Evolutionary conservation across 1,284 basidiomycete species (phyloP), one percentile per base, ranked within the genome.

Genomic region (Leccinum colubrinum): DNA sequence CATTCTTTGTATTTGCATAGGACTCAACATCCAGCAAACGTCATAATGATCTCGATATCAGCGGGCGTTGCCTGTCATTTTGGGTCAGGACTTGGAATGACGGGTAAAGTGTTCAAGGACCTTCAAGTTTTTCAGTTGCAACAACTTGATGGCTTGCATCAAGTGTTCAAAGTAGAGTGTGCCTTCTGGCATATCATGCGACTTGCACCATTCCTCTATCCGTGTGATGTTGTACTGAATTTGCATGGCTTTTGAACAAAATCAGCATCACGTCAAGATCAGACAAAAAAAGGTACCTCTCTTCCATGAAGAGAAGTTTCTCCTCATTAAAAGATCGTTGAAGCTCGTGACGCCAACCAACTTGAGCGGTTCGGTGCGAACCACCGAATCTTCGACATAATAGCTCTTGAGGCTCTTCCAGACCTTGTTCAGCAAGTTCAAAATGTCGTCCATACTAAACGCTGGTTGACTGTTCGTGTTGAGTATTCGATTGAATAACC

Each of bases 251-350:
- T 67, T 39, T 59, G 55, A 55, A 59, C 7, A 59, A 39, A 30
- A 14, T 62, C 53, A 56, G 56, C 48, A 52, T 48, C 11, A 12
- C n/a, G 33, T 22, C 25, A 22, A 62, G n/a, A 52, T 52, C 50
- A n/a, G 50, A n/a, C 46, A 53, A 8, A 54, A 43, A 51, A 55
- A 37, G 83, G 60, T 68, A 94, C 95, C 97, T 80, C 97, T 88
- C 79, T 99, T 99, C 97, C 97, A 99, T 3, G 97, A 98, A 70
- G 95, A 97, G 78, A 99, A 99, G 80, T 99, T 99, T 57, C 97
- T 86, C 70, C 97, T 85, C 97, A 99, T 99, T 62, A 99, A 81
- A 66, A 99, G 84, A 71, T 99, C 97, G 75, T 99, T 99, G 80
- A 99, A 99, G 69, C 94, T 95, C 67, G 95, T 95, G 55, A 98